A percentile compares a stretch with the other conserved stretches of the same genome.
phyloP scores from a whole-genome alignment of 192 early-diverging fungal species.

The Phycomyces blakesleeanus region DNA sequence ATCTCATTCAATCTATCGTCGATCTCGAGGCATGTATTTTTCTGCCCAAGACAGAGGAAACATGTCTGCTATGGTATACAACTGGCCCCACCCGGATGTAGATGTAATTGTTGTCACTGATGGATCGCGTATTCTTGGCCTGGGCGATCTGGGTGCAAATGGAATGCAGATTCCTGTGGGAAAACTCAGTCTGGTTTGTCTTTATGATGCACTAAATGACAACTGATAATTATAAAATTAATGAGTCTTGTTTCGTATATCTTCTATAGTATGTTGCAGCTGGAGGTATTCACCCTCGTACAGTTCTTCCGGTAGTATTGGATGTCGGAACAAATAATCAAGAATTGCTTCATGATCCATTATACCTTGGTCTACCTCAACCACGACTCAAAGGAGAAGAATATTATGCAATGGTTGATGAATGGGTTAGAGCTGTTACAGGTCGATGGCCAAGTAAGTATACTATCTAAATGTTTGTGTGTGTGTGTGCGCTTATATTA shows the following conservation, averaged over 20 bases:
- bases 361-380: constrained; percentile 77
- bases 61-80: constrained; percentile 73
- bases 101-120: constrained; percentile 85
- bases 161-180: constrained; percentile 94
- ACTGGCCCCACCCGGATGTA: constrained; percentile 65
- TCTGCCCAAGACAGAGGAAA: constrained; percentile 62
- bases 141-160: constrained; percentile 91
- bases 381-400: constrained; percentile 58
- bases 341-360: constrained; percentile 74
- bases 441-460: constrained; percentile 46
- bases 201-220: not conserved
- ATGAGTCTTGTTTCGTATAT: not conserved
- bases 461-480: not conserved
- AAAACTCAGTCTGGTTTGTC: constrained; percentile 74
- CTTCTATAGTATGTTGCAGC: constrained; percentile 18
- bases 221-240: not conserved
- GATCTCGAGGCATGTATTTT: constrained; percentile 50
- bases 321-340: constrained; percentile 88
- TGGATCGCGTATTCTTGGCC: constrained; percentile 85
- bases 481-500: no score
- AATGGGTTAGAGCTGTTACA: constrained; percentile 51
- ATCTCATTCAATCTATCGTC: constrained; percentile 49
- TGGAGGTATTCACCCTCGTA: constrained; percentile 47
- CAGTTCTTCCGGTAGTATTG: constrained; percentile 82
- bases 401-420: constrained; percentile 69